Conservation (phyloP, 306 rosid species). For the Trifolium dubium region DNA sequence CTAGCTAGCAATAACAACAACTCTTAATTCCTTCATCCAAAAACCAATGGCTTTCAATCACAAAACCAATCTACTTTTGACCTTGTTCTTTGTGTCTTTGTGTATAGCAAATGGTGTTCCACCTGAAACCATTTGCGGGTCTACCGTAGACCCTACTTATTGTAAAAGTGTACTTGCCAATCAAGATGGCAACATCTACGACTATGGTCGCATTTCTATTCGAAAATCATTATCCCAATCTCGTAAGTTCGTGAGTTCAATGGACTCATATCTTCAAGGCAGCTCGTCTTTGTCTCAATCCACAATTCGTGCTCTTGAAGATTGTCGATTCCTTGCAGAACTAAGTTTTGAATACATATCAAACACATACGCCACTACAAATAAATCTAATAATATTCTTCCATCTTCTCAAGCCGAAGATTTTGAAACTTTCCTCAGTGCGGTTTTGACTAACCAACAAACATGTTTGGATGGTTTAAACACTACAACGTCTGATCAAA, state of each 20-base stretch:
- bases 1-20: neutral
- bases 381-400: slow-evolving; percentile 40
- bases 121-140: neutral
- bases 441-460: slow-evolving; percentile 70
- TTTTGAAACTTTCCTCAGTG: slow-evolving; percentile 63
- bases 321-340: slow-evolving; percentile 59
- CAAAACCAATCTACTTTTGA: neutral
- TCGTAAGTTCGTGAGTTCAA: slow-evolving; percentile 45
- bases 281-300: slow-evolving; percentile 47
- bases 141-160: neutral
- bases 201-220: slow-evolving; percentile 61
- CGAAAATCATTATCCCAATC: slow-evolving; percentile 65
- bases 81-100: slow-evolving; percentile 1
- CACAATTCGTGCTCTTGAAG: slow-evolving; percentile 68
- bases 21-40: slow-evolving; percentile 11
- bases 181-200: slow-evolving; percentile 38
- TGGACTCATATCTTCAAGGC: slow-evolving; percentile 50
- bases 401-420: slow-evolving; percentile 61
- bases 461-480: slow-evolving; percentile 75
- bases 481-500: slow-evolving; percentile 54
- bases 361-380: slow-evolving; percentile 45
- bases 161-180: neutral
- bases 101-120: slow-evolving; percentile 36
- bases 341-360: slow-evolving; percentile 58
- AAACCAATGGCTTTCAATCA: slow-evolving; percentile 41